A percentile compares a stretch with the other conserved stretches of the same genome.
phyloP scores from a whole-genome alignment of 805 yeast genomes.

The Metschnikowia baotianmanensis region DNA sequence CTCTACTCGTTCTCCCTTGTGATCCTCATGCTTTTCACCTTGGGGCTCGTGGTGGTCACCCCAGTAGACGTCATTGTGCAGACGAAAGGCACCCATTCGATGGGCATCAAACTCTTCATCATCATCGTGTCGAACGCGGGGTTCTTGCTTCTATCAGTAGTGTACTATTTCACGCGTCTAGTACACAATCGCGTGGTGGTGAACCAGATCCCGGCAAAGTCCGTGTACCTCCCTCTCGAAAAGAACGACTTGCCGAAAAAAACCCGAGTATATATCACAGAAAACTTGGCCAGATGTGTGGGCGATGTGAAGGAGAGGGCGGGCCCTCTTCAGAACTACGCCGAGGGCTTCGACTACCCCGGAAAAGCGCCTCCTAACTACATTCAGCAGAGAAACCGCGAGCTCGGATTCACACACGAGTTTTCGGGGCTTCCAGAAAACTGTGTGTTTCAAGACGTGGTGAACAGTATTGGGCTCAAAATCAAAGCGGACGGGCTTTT shows the following conservation, averaged over 20 bases:
- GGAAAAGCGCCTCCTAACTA: conserved; percentile 43
- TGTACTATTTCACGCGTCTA: conserved; percentile 59
- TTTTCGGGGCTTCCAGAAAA: conserved; percentile 27
- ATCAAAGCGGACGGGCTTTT: conserved; percentile 48
- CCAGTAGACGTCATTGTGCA: conserved; percentile 77
- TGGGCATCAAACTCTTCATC: conserved; percentile 78
- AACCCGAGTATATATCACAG: conserved; percentile 26
- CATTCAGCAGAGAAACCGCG: conserved; percentile 32
- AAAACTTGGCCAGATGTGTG: conserved; percentile 26
- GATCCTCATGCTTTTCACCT: conserved; percentile 30
- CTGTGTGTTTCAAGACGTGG: conserved; percentile 50
- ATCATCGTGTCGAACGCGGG: conserved; percentile 69
- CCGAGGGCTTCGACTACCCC: conserved; percentile 32
- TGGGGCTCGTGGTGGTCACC: conserved; percentile 65
- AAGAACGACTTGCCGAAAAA: conserved; percentile 42
- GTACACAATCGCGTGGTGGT: conserved; percentile 55
- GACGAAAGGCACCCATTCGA: conserved; percentile 49
- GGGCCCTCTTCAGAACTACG: conserved; percentile 32
- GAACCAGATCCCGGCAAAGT: conserved; percentile 65
- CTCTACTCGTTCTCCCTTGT: conserved; percentile 44
- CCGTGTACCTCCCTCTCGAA: conserved; percentile 67
- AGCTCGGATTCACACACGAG: conserved; percentile 20
- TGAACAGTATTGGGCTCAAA: conserved; percentile 59
- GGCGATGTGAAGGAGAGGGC: conserved; percentile 32
- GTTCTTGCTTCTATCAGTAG: conserved; percentile 48